Base-by-base conservation (phyloP, 73 alveolate genomes). In the Symbiodinium natans region DNA sequence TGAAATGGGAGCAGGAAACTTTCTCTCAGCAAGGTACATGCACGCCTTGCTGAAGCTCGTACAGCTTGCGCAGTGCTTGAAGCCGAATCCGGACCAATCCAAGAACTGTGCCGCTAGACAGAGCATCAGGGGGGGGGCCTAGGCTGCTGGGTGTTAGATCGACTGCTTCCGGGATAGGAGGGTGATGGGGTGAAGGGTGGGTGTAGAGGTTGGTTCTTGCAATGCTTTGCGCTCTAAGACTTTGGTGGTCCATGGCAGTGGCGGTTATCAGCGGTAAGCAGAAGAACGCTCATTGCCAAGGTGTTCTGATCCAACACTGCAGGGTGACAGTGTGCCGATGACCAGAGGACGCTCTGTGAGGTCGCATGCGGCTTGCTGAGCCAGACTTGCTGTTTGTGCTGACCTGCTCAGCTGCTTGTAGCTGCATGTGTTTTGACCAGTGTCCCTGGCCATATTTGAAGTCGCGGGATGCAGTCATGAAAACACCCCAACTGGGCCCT, bases 11-110 rank as follows among this genome's bases (percentile, higher is more conserved):
- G 59, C 59, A 46, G 13, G 86, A 77, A 77, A 31, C 52, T 33
- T 54, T 29, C 31, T 40, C 34, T 8, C 11, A 11, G 52, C 82
- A 38, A 88, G 95, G 95, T 89, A 89, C 87, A 89, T 89, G 96
- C 96, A 89, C 33, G 96, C 96, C 39, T 71, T 89, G 88, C 87
- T 89, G 73, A 89, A 89, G 48, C 87, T 89, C 77, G 96, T 89
- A 17, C 96, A 89, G 96, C 87, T 89, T 23, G 96, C 96, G 2
- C 96, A 89, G 87, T 89, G 96, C 96, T 43, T 89, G 96, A 83
- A 82, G 77, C 96, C 96, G 34, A 89, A 89, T n/a, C 87, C 43
- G 52, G 96, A 89, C 46, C 88, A 63, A 9, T 89, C 96, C 77
- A 89, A 89, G 86, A 89, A 89, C 52, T 89, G 96, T 23, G 96